phyloP scores from a whole-genome alignment of 257 asterid species.

The Leonotis leonurus region DNA sequence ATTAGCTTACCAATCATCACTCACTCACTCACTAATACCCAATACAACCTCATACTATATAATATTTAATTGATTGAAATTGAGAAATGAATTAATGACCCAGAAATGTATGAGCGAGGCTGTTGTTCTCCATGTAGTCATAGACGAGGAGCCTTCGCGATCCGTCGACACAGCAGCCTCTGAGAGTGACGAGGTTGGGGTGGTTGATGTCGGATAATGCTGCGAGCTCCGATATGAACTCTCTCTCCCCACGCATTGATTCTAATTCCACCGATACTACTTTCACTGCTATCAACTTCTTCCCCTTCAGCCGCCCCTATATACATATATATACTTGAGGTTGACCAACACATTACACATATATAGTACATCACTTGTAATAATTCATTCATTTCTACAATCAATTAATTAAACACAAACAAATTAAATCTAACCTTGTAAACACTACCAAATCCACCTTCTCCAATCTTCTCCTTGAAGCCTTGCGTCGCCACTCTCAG shows the following conservation, averaged over 20 bases:
- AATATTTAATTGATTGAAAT: no score
- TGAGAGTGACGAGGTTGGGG: conserved; percentile 53
- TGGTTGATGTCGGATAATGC: conserved; percentile 60
- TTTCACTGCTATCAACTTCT: conserved; percentile 56
- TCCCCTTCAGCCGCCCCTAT: conserved; percentile 55
- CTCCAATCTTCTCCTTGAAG: conserved; percentile 63
- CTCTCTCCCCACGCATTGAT: conserved; percentile 70
- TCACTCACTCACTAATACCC: no score
- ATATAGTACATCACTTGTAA: no score
- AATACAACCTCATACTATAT: no score
- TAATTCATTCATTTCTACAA: no score
- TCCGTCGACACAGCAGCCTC: conserved; percentile 67
- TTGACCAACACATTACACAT: conserved; percentile 17
- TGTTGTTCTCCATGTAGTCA: conserved; percentile 65
- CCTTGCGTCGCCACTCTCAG: conserved; percentile 56
- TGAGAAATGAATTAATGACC: no score
- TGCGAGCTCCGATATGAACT: conserved; percentile 59
- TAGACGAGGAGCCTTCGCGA: conserved; percentile 55
- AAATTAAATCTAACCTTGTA: no score
- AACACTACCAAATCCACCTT: conserved; percentile 66
- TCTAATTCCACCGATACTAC: conserved; percentile 48
- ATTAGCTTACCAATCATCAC: no score
- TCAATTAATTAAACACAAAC: no score
- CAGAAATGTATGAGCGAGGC: conserved; percentile 47
- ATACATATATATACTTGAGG: not conserved